Evolutionary conservation across 441 rosid species (phyloP).

Genomic region (Brassica hybrid): DNA sequence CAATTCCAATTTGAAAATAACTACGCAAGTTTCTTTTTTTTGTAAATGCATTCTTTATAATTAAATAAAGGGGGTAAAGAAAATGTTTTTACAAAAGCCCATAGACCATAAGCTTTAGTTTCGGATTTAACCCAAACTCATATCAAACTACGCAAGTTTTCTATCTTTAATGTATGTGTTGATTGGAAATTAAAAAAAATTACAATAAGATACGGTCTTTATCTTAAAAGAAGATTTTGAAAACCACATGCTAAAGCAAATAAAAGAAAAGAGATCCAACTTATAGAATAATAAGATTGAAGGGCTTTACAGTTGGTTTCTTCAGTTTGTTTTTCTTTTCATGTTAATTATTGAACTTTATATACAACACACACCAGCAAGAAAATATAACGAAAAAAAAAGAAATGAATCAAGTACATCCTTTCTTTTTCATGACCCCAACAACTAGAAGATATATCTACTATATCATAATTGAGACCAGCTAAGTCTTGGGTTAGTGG

Average conservation of each 20-base stretch:
- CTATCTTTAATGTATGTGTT: neutral
- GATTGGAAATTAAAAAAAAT: neutral
- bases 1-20: neutral
- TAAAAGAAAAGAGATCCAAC: slow-evolving; percentile 26
- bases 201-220: neutral
- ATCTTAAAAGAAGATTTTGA: slow-evolving; percentile 12
- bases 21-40: neutral
- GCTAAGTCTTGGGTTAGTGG: neutral
- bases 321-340: slow-evolving; percentile 18
- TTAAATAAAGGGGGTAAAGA: too few relatives aligned
- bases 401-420: slow-evolving; percentile 2
- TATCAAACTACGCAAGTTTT: neutral
- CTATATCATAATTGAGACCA: neutral
- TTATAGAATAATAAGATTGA: slow-evolving; percentile 18
- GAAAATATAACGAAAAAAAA: neutral
- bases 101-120: too few relatives aligned
- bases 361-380: slow-evolving; percentile 7
- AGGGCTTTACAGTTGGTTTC: slow-evolving; percentile 30
- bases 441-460: slow-evolving; percentile 7
- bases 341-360: slow-evolving; percentile 32
- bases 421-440: slow-evolving; percentile 13
- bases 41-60: too few relatives aligned
- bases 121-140: too few relatives aligned
- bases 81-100: too few relatives aligned
- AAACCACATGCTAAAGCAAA: slow-evolving; percentile 25